phyloP scores from a whole-genome alignment of 768 basidiomycete species.

The Lentinula sp. region DNA sequence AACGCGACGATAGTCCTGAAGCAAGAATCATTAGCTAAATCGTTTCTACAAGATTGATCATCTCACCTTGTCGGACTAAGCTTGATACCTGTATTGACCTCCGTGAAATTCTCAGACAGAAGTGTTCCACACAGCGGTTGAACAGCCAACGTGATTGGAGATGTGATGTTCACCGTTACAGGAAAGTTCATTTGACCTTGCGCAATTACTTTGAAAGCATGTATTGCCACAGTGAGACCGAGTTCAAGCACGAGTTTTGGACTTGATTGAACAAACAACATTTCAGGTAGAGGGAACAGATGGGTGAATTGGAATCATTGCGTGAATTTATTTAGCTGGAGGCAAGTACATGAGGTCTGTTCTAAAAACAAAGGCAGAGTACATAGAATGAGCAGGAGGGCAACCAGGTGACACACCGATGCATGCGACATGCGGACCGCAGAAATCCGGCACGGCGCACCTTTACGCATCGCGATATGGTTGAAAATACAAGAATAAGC shows the following conservation, averaged over 20 bases:
- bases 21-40: not conserved
- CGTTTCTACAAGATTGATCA: not conserved
- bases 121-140: constrained; percentile 19
- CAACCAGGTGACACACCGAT: not conserved
- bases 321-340: not conserved
- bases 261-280: not conserved
- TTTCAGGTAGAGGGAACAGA: not conserved
- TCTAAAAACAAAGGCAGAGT: not conserved
- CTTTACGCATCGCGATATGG: too few species aligned
- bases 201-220: not conserved
- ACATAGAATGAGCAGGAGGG: not conserved
- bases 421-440: not conserved
- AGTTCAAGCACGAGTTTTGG: not conserved
- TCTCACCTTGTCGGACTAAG: constrained; percentile 15
- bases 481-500: too few species aligned
- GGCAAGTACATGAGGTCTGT: not conserved
- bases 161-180: constrained; percentile 20
- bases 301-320: not conserved
- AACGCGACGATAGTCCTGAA: constrained; percentile 22
- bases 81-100: constrained; percentile 22
- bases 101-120: constrained; percentile 17
- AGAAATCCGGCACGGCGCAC: not conserved
- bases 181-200: constrained; percentile 12
- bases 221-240: not conserved
- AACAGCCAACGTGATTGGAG: constrained; percentile 19